Percentiles rank a stretch among this genome's conserved stretches.
Conservation (phyloP, 176 grass and related monocot genomes). For the Cenchrus americanus region DNA sequence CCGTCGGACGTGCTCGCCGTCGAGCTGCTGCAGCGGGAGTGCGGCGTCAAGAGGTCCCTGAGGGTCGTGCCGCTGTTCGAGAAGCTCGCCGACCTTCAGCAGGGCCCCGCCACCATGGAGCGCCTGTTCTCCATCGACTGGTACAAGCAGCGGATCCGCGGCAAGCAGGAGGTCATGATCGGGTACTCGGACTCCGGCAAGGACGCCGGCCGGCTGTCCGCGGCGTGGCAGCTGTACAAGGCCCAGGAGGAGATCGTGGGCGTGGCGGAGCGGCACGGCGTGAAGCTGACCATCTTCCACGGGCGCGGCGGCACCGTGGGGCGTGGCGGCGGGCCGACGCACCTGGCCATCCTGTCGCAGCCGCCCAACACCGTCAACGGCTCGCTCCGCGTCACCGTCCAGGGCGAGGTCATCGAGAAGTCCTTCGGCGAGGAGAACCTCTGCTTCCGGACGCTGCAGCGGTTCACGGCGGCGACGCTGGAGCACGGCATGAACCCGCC, state of each 20-base stretch:
- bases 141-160: slow-evolving; percentile 62
- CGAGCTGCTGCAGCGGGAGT: slow-evolving; percentile 79
- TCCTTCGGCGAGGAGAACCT: slow-evolving; percentile 80
- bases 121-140: slow-evolving; percentile 77
- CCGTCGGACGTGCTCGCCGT: slow-evolving; percentile 90
- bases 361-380: slow-evolving; percentile 84
- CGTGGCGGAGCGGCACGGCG: slow-evolving; percentile 66
- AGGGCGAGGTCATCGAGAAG: slow-evolving; percentile 92
- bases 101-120: slow-evolving; percentile 51
- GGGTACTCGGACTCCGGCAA: slow-evolving; percentile 97
- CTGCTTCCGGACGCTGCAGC: slow-evolving; percentile 81
- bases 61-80: slow-evolving; percentile 86
- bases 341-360: slow-evolving; percentile 91
- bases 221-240: slow-evolving; percentile 82
- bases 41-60: slow-evolving; percentile 46
- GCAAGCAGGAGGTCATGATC: slow-evolving; percentile 93
- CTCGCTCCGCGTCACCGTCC: slow-evolving; percentile 81
- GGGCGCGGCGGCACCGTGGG: slow-evolving; percentile 83
- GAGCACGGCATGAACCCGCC: slow-evolving; percentile 93
- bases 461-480: slow-evolving; percentile 83
- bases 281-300: slow-evolving; percentile 90
- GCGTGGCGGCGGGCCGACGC: slow-evolving; percentile 74
- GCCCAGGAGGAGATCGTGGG: slow-evolving; percentile 70
- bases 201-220: slow-evolving; percentile 84
- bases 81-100: slow-evolving; percentile 73